Percentiles rank a stretch among this genome's conserved stretches.
phyloP scores from a whole-genome alignment of 2,329 filamentous ascomycete species.

The Microdochium nivale region DNA sequence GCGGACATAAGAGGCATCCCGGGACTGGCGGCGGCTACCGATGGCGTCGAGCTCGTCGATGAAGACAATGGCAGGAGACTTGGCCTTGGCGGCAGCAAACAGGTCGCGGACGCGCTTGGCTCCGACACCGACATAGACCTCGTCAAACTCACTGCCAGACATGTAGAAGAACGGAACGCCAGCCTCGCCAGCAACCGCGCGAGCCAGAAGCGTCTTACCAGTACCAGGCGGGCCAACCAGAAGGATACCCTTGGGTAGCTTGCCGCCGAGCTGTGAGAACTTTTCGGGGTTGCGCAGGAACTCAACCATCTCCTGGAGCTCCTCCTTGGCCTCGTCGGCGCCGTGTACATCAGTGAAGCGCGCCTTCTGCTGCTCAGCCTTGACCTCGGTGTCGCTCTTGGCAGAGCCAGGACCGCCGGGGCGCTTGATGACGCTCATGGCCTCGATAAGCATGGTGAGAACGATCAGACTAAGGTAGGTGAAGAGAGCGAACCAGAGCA shows the following conservation, averaged over 20 bases:
- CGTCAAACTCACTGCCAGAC: constrained; percentile 98
- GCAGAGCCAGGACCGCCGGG: constrained; percentile 42
- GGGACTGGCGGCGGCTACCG: constrained; percentile 84
- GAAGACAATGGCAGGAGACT: constrained; percentile 89
- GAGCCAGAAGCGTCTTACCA: constrained; percentile 90
- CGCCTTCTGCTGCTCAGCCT: constrained; percentile 85
- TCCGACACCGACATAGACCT: constrained; percentile 95
- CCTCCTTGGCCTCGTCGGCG: constrained; percentile 96
- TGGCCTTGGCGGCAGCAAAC: constrained; percentile 73
- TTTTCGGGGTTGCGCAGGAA: constrained; percentile 89
- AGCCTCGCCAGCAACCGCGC: constrained; percentile 92
- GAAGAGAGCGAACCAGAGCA: constrained; percentile 68
- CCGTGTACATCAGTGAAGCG: constrained; percentile 92
- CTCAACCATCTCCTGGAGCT: constrained; percentile 92
- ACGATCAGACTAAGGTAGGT: constrained; percentile 73
- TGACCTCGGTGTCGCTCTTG: constrained; percentile 69
- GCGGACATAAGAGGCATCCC: constrained; percentile 91
- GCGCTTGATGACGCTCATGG: constrained; percentile 70
- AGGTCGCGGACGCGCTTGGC: constrained; percentile 93
- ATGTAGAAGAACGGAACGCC: constrained; percentile 99
- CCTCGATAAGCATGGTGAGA: constrained; percentile 76
- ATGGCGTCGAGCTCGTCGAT: constrained; percentile 94
- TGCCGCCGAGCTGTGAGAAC: constrained; percentile 89
- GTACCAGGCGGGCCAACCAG: constrained; percentile 94
- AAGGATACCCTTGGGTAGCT: constrained; percentile 92